Conservation (phyloP, 164 flowering plant species). For the Stephania yunnanensis region DNA sequence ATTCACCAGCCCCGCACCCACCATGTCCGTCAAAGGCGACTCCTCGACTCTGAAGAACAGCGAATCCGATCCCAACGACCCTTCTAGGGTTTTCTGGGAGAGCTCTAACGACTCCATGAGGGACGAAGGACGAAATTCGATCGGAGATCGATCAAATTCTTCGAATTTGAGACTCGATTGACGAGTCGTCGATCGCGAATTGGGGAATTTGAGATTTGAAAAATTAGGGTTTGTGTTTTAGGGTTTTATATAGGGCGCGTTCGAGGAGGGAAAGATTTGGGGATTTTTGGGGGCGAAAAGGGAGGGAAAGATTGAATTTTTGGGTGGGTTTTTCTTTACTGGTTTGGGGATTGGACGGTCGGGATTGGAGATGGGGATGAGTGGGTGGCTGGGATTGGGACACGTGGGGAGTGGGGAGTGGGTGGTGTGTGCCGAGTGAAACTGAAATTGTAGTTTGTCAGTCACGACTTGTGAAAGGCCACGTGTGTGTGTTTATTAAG, state of each 20-base stretch:
- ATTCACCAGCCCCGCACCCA: constrained; percentile 79
- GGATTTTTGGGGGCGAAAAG: neutral
- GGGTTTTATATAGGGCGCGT: neutral
- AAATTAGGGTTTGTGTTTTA: neutral
- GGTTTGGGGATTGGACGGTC: neutral
- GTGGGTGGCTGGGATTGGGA: neutral
- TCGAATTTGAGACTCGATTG: neutral
- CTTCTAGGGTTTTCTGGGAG: neutral
- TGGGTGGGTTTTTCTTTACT: neutral
- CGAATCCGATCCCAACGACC: neutral
- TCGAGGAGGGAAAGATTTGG: constrained; percentile 8
- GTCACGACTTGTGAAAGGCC: too few species aligned
- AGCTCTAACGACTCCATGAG: neutral
- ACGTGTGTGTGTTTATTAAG: too few species aligned
- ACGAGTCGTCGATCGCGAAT: neutral
- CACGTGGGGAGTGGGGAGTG: neutral
- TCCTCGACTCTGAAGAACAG: neutral
- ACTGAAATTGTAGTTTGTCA: too few species aligned
- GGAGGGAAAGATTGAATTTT: constrained; percentile 3
- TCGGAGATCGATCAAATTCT: neutral
- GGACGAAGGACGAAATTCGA: neutral
- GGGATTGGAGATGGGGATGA: neutral
- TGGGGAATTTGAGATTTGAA: neutral
- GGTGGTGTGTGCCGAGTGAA: too few species aligned
- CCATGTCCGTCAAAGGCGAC: constrained; percentile 6